Conservation (phyloP, 192 early-diverging fungal genomes). For the Podila clonocystis region DNA sequence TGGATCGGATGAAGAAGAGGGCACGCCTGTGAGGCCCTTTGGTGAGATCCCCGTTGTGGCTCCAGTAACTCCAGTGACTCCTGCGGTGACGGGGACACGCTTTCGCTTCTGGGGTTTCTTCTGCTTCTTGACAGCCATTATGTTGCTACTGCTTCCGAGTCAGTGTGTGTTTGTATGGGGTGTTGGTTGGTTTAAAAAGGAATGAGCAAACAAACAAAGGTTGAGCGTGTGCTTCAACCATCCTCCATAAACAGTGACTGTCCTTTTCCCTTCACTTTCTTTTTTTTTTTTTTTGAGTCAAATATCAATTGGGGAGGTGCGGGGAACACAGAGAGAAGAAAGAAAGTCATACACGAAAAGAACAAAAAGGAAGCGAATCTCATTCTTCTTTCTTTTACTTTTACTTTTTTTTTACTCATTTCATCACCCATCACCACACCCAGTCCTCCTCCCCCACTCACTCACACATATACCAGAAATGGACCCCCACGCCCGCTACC, state of each 20-base stretch:
- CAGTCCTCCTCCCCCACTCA: neutral
- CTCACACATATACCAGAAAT: conserved; percentile 19
- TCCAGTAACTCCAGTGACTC: neutral
- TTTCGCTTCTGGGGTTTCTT: conserved; percentile 19
- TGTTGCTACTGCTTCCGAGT: neutral
- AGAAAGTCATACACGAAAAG: neutral
- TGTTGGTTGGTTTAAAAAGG: neutral
- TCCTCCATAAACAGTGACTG: neutral
- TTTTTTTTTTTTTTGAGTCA: neutral
- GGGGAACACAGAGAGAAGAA: conserved; percentile 3
- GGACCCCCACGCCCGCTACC: conserved; percentile 83
- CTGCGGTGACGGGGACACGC: conserved; percentile 20
- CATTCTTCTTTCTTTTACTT: neutral
- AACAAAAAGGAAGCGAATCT: conserved; percentile 6
- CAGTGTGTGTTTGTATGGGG: neutral
- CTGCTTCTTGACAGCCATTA: conserved; percentile 28
- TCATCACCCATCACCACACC: conserved; percentile 5
- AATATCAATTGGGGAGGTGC: neutral
- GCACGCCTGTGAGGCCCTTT: neutral
- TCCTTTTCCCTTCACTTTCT: neutral
- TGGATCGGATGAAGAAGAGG: conserved; percentile 6
- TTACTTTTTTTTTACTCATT: neutral
- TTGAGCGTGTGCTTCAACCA: too few species aligned
- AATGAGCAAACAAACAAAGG: neutral
- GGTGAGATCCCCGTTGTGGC: neutral